Base-by-base conservation (phyloP, 177 flowering plant genomes). In the Vitis hybrid region DNA sequence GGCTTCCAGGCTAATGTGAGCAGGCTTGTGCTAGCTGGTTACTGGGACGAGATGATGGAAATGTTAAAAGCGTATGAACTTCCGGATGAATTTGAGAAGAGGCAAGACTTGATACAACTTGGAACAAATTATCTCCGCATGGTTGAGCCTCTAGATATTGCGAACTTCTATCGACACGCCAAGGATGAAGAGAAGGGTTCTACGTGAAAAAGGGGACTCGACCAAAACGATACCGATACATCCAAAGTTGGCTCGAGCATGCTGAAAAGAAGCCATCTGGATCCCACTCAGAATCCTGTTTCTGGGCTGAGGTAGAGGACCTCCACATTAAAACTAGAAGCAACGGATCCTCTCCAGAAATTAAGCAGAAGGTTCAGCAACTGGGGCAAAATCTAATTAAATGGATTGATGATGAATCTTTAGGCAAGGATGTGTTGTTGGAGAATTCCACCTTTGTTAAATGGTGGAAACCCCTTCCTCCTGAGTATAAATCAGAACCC, bases 251-350 rank as follows among this genome's bases (percentile, higher is more conserved):
- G 98, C 80, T 58, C 0, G 95, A 89, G 75, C 90, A 89, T 64
- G 75, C 69, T 0, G 13, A 65, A 2, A 70, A 58, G 62, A 59
- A 66, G 77, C 8, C 48, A 0, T 63, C 59, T 0, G 84, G 78
- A 5, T 19, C 77, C 11, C 62, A 69, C 70, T 74, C 81, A 1
- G 96, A 89, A 69, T 86, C 92, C 1, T 75, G 85, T 27, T 82
- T 91, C 66, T 91, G 94, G 97, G 98, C 94, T 3, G 85, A 77
- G 78, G 84, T 93, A 2, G 98, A 93, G 77, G 90, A 93, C 79
- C 81, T 89, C 50, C 14, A 72, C 35, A 11, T 48, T 6, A 51
- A 17, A 18, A 72, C 74, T 21, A 24, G 49, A 9, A 69, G 46
- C 11, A 30, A 3, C 13, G 70, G 10, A 57, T 2, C 63, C 6